A percentile compares a stretch with the other conserved stretches of the same genome.
phyloP scores from a whole-genome alignment of 225 moss, liverwort and hornwort genomes.

The Physcomitrellopsis africana region DNA sequence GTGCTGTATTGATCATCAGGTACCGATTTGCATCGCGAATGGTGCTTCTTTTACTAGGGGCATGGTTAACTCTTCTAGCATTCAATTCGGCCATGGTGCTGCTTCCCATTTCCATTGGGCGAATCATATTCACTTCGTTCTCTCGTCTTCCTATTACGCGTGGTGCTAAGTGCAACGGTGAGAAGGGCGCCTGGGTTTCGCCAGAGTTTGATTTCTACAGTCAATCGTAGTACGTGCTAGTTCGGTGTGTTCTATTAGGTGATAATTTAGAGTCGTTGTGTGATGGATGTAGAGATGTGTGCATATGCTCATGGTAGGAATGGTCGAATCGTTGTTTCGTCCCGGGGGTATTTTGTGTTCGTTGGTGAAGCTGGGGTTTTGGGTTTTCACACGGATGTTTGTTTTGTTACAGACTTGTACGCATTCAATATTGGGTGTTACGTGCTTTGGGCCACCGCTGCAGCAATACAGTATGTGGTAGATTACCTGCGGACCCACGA shows the following conservation, averaged over 20 bases:
- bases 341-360: neutral
- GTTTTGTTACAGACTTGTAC: conserved; percentile 74
- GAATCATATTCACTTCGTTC: conserved; percentile 79
- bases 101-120: conserved; percentile 86
- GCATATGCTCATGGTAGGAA: no score
- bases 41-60: conserved; percentile 71
- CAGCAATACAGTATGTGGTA: conserved; percentile 85
- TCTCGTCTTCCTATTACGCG: conserved; percentile 85
- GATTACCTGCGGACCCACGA: conserved; percentile 88
- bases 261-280: neutral
- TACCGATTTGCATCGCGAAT: conserved; percentile 84
- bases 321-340: neutral
- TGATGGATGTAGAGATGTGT: no score
- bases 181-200: conserved; percentile 31
- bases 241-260: conserved; percentile 1
- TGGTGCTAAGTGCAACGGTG: conserved; percentile 97
- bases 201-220: neutral
- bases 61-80: conserved; percentile 84
- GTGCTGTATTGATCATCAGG: conserved; percentile 45
- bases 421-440: conserved; percentile 99
- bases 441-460: conserved; percentile 89
- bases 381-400: conserved; percentile 13
- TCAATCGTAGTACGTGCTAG: conserved; percentile 3
- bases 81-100: conserved; percentile 87
- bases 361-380: neutral